These are phyloP conservation scores for Zarea fungicola DNA, from an alignment of 2,329 filamentous ascomycete species.

Conservation along the genomic window DNA sequence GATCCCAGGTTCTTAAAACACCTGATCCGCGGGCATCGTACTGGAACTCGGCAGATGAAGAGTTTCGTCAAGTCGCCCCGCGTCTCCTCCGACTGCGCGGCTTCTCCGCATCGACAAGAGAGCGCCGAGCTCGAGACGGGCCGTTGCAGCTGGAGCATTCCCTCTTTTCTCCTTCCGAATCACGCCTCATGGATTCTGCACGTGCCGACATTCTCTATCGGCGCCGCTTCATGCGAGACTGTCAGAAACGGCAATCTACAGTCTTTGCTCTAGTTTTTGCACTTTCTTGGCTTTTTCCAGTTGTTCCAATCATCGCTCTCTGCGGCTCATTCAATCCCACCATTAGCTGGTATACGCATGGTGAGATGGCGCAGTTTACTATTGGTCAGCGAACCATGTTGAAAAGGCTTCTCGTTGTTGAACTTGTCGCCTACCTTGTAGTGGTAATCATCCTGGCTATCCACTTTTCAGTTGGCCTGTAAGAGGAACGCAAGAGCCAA, in stretches of 20 bases:
- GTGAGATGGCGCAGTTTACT: constrained; percentile 37
- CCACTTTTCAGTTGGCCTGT: constrained; percentile 23
- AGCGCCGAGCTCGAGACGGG: constrained; percentile 12
- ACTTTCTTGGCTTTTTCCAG: constrained; percentile 39
- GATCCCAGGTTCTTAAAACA: constrained; percentile 1
- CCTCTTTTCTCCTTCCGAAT: constrained; percentile 25
- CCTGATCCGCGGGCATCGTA: constrained; percentile 6
- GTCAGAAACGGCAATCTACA: constrained; percentile 25
- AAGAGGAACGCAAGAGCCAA: constrained; percentile 1
- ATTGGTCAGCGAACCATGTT: constrained; percentile 25
- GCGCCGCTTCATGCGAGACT: constrained; percentile 22
- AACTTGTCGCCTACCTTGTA: constrained; percentile 28
- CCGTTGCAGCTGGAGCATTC: constrained; percentile 15
- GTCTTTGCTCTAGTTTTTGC: constrained; percentile 36
- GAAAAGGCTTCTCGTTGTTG: constrained; percentile 32
- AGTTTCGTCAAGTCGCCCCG: constrained; percentile 14
- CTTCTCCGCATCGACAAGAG: constrained; percentile 20
- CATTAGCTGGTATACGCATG: constrained; percentile 44
- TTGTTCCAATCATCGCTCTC: constrained; percentile 41
- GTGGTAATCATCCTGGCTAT: constrained; percentile 28
- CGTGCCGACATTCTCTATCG: constrained; percentile 26
- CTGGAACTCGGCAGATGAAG: constrained; percentile 8
- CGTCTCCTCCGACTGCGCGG: constrained; percentile 20
- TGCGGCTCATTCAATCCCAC: constrained; percentile 39
- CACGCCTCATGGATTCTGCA: constrained; percentile 27